Evolutionary conservation across 768 basidiomycete species (phyloP).

Genomic region (Galerina sulciceps): DNA sequence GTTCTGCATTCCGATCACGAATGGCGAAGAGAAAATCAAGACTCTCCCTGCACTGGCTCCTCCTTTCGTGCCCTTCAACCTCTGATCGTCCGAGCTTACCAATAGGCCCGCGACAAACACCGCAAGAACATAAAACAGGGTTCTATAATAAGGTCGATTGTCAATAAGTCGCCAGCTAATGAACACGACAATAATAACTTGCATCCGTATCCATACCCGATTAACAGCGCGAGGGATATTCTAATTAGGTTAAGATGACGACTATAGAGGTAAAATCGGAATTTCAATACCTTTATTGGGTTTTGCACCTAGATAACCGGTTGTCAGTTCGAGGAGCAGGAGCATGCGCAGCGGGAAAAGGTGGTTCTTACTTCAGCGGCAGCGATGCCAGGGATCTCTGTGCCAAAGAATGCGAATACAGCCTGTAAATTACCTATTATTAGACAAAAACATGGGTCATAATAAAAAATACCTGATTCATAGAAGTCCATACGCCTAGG

Average conservation of each 20-base stretch:
- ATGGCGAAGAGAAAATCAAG: constrained; percentile 30
- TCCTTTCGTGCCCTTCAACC: constrained; percentile 12
- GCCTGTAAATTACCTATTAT: constrained; percentile 6
- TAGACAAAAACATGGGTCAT: neutral
- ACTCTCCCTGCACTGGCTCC: constrained; percentile 24
- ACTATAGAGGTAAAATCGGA: neutral
- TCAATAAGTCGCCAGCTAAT: neutral
- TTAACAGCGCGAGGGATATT: constrained; percentile 23
- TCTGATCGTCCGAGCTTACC: constrained; percentile 39
- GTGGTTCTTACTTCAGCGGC: constrained; percentile 15
- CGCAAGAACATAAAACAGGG: constrained; percentile 36
- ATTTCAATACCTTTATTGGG: constrained; percentile 6
- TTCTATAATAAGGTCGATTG: constrained; percentile 15
- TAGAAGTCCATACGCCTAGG: constrained; percentile 19
- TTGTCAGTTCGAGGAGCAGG: neutral
- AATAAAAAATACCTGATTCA: constrained; percentile 13
- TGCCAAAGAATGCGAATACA: constrained; percentile 22
- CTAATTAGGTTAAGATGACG: neutral
- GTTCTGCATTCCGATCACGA: constrained; percentile 48
- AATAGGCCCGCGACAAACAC: constrained; percentile 39
- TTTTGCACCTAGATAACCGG: constrained; percentile 15
- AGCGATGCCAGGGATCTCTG: constrained; percentile 20
- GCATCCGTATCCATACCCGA: constrained; percentile 23
- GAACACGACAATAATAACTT: constrained; percentile 11
- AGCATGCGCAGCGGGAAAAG: neutral